Conservation (phyloP, 148 eudicot genomes). For the Vaccinium vitisidaea region DNA sequence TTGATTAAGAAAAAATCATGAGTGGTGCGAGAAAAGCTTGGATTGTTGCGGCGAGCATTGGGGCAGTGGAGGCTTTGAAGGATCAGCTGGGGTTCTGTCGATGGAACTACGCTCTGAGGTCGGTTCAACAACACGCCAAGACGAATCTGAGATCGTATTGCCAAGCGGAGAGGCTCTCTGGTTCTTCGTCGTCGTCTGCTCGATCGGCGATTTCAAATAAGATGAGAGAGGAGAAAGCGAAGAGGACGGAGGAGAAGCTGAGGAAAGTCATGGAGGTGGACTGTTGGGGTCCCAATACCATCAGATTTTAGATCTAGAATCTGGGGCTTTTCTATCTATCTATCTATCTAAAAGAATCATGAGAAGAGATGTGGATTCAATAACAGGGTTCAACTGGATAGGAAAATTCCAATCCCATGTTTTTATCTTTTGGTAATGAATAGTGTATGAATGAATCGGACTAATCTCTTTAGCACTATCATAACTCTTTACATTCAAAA, state of each 20-base stretch:
- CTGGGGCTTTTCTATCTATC: too few species aligned
- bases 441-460: too few species aligned
- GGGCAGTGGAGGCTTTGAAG: constrained; percentile 63
- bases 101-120: constrained; percentile 50
- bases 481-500: too few species aligned
- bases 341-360: too few species aligned
- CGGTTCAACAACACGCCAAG: constrained; percentile 35
- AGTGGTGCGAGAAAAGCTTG: constrained; percentile 32
- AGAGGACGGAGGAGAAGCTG: constrained; percentile 30
- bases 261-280: constrained; percentile 36
- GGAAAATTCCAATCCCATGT: too few species aligned
- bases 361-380: too few species aligned
- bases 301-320: too few species aligned
- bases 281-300: constrained; percentile 38
- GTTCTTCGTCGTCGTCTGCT: neutral
- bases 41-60: constrained; percentile 55
- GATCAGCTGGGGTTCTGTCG: constrained; percentile 54
- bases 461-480: too few species aligned
- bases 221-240: constrained; percentile 16
- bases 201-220: neutral
- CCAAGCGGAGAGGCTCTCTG: constrained; percentile 12
- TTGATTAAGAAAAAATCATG: constrained; percentile 7
- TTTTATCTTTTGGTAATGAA: too few species aligned
- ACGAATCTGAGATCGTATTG: constrained; percentile 17
- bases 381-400: too few species aligned